phyloP scores from a whole-genome alignment of 139 green algal species.

The Eudorina sp. region DNA sequence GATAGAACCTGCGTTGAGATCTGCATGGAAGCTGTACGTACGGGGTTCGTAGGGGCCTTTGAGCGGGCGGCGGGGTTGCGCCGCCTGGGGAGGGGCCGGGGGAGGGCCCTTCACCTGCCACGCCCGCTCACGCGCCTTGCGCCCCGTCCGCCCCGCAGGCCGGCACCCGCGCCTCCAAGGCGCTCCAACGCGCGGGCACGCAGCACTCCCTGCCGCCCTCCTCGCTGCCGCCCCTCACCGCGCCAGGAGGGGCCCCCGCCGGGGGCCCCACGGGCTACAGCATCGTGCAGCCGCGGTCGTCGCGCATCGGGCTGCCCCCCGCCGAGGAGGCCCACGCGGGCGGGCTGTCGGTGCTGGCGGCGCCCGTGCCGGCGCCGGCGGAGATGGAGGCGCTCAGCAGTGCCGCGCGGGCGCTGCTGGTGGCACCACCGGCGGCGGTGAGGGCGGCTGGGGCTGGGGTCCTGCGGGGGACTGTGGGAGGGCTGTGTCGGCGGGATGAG shows the following conservation, averaged over 20 bases:
- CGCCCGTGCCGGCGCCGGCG: conserved; percentile 7
- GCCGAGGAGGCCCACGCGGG: neutral
- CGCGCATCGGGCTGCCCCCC: neutral
- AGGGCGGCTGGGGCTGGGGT: too few relatives aligned
- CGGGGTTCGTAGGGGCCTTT: too few relatives aligned
- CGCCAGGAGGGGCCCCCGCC: neutral
- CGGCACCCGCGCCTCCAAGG: conserved; percentile 34
- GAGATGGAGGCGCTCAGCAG: conserved; percentile 3
- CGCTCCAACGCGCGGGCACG: conserved; percentile 1
- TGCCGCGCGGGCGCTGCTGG: neutral
- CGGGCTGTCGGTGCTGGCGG: conserved; percentile 4
- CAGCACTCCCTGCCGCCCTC: neutral
- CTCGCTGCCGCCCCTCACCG: neutral
- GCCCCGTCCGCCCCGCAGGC: neutral
- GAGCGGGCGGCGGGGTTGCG: too few relatives aligned
- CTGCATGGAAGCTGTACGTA: too few relatives aligned
- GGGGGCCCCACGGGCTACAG: neutral
- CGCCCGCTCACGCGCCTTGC: neutral
- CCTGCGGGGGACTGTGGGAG: too few relatives aligned
- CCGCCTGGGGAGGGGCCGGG: too few relatives aligned
- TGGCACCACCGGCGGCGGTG: neutral
- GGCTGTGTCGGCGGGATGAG: too few relatives aligned
- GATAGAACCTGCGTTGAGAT: too few relatives aligned
- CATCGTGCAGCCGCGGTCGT: neutral
- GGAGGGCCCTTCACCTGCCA: too few relatives aligned